Conservation (phyloP, 2,329 filamentous ascomycete species). For the Byssothecium circinans region DNA sequence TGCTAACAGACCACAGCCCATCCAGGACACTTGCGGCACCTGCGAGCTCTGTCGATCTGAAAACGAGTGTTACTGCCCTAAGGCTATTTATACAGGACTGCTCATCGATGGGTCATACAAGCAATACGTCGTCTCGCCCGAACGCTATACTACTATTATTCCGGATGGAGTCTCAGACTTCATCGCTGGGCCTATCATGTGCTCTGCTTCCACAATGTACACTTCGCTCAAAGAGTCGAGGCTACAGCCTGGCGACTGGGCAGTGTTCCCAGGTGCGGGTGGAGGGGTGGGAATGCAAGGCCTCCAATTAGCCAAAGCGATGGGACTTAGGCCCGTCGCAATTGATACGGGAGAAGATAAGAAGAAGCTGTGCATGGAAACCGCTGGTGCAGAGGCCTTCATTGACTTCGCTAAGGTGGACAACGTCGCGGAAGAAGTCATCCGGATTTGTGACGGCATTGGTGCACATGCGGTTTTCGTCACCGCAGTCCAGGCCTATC, state of each 20-base stretch:
- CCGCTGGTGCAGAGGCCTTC: constrained; percentile 40
- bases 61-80: constrained; percentile 56
- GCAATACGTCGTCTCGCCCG: constrained; percentile 61
- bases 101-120: constrained; percentile 55
- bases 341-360: constrained; percentile 43
- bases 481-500: constrained; percentile 39
- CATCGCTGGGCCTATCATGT: constrained; percentile 64
- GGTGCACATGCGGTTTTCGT: constrained; percentile 46
- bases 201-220: constrained; percentile 61
- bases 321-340: constrained; percentile 42
- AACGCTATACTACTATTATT: constrained; percentile 57
- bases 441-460: constrained; percentile 38
- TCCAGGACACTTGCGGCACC: constrained; percentile 38
- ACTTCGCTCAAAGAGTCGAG: constrained; percentile 56
- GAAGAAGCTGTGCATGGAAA: constrained; percentile 36
- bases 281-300: constrained; percentile 62
- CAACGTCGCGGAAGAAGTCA: constrained; percentile 39
- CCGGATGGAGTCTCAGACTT: constrained; percentile 59
- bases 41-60: constrained; percentile 54
- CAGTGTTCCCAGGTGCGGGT: constrained; percentile 48
- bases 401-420: constrained; percentile 41
- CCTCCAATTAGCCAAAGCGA: constrained; percentile 50
- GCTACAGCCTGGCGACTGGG: constrained; percentile 54
- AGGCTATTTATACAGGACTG: constrained; percentile 52
- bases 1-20: constrained; percentile 15